phyloP scores from a whole-genome alignment of 306 rosid genomes.

The Casuarina cunninghamiana region DNA sequence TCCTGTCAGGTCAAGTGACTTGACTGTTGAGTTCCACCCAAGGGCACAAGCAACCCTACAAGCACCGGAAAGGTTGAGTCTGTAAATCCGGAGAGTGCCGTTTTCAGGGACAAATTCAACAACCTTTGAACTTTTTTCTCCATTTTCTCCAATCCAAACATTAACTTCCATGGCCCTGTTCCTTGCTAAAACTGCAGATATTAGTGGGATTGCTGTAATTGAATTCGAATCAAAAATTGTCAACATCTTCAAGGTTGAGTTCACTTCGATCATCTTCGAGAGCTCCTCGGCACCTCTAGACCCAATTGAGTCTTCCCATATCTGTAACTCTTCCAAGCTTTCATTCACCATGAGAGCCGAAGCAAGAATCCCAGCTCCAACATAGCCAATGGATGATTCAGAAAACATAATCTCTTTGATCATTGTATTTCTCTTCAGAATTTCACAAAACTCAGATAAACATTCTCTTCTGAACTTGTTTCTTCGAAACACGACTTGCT shows the following conservation, averaged over 20 bases:
- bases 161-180: constrained; percentile 82
- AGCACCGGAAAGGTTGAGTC: constrained; percentile 63
- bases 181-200: constrained; percentile 84
- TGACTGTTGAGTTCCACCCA: constrained; percentile 82
- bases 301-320: constrained; percentile 97
- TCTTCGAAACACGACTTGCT: constrained; percentile 59
- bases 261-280: constrained; percentile 91
- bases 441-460: constrained; percentile 47
- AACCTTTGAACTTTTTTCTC: constrained; percentile 68
- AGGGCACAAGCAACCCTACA: constrained; percentile 81
- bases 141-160: constrained; percentile 79
- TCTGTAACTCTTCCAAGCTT: constrained; percentile 75
- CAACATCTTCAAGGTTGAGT: constrained; percentile 65
- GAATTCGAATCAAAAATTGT: constrained; percentile 72
- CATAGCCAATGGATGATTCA: constrained; percentile 66
- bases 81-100: constrained; percentile 64
- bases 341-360: constrained; percentile 71
- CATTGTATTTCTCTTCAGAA: constrained; percentile 52
- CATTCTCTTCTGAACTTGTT: constrained; percentile 57
- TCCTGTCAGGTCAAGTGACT: constrained; percentile 77
- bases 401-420: constrained; percentile 81
- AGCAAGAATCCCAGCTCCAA: constrained; percentile 71
- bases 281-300: constrained; percentile 91
- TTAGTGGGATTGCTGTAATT: constrained; percentile 76
- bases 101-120: constrained; percentile 87